Base-by-base conservation (phyloP, 805 yeast species). In the Monosporozyma aquatica region DNA sequence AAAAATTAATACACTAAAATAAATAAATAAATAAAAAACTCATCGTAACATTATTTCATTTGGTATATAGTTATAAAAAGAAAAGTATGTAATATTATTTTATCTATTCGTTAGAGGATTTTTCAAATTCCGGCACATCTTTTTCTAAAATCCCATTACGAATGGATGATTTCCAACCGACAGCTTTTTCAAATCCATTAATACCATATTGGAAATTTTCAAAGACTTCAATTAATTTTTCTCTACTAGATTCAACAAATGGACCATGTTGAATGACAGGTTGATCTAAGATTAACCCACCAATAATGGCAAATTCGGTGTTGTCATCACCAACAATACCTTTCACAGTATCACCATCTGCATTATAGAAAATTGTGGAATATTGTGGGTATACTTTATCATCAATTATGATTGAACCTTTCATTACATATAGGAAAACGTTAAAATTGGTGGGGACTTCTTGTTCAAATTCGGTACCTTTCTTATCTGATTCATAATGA, bases 241-340 rank as follows among this genome's bases (percentile, higher is more conserved):
- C 82, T 42, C 71, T 70, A 18, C 81, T 65, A 6, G 83, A 75
- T 47, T 84, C 90, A 15, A 87, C 96, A 57, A 87, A 89, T 11
- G 96, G 96, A 14, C 96, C 96, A 58, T 87, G 81, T 58, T 87
- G 95, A 25, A 85, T 82, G 43, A 82, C 70, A 14, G 77, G 75
- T 66, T 87, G 95, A 51, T 84, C 74, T 43, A 85, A 66, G 17
- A 74, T 72, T 58, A 82, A 63, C 44, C 95, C 95, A 25, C 87
- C 92, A 47, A 86, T 68, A n/a, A 86, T 49, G 4, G 82, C 79
- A 55, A 86, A 79, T 50, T 80, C 78, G 2, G 86, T 65, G 26
- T 65, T 68, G 22, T 46, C 49, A 5, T 52, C 40, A 8, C 70
- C 69, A 15, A 75, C 72, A 18, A 68, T 71, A 34, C 87, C 89